Percentiles rank a stretch among this genome's conserved stretches.
Conservation (phyloP, 345 rosid species). For the Cardiospermum halicacabum region DNA sequence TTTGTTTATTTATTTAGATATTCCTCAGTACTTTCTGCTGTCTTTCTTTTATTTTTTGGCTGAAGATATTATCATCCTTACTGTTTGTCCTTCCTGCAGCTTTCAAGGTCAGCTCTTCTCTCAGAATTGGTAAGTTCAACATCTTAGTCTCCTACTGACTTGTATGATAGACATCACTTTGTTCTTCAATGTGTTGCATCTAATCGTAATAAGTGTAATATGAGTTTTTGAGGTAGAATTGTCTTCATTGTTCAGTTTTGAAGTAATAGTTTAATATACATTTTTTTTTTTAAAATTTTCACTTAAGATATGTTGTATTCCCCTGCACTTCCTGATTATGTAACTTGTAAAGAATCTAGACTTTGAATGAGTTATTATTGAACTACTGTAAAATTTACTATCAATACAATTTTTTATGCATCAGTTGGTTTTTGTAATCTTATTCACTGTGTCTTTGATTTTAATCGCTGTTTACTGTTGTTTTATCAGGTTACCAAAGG, state of each 20-base stretch:
- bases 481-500: conserved; percentile 72
- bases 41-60: not conserved
- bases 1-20: conserved; percentile 10
- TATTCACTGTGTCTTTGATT: not conserved
- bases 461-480: not conserved
- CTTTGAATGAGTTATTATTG: not conserved
- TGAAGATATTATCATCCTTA: conserved; percentile 12
- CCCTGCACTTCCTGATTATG: too few species aligned
- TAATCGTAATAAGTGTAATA: not conserved
- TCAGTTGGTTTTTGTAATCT: not conserved
- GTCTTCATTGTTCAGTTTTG: too few species aligned
- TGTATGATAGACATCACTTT: too few species aligned
- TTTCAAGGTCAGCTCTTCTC: conserved; percentile 79
- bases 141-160: not conserved
- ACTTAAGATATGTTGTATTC: too few species aligned
- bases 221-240: not conserved
- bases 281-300: not conserved
- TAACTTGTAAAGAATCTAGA: too few species aligned
- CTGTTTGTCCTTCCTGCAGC: conserved; percentile 41
- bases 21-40: not conserved
- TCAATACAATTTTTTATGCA: not conserved
- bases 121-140: conserved; percentile 76
- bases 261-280: too few species aligned
- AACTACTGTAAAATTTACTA: not conserved
- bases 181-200: not conserved